Evolutionary conservation across 805 yeast species (phyloP), one percentile per base, ranked within the genome.

Genomic region (Yamadazyma scolyti): DNA sequence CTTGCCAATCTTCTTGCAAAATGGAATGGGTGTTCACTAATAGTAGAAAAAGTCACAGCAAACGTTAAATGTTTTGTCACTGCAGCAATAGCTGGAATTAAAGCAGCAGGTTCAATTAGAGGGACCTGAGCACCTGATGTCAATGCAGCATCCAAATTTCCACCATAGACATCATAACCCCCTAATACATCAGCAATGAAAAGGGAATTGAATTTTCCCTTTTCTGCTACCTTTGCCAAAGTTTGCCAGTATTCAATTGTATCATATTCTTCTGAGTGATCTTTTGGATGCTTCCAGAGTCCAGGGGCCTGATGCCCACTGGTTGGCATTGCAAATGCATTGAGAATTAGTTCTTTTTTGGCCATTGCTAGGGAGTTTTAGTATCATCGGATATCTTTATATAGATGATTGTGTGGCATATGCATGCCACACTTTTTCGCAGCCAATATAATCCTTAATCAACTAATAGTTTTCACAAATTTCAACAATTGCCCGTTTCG

Each of bases 1-100:
- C 73, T 64, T 8, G 72, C 68, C 35, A 66, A 45, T 34, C 72
- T 52, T 44, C 73, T 49, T 2, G 68, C 65, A 36, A 66, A 55
- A 34, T 58, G 62, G 31, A 52, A 60, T 0, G 73, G 73, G 17
- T 57, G 58, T 29, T 68, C 73, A 27, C 66, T 56, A 15, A 68
- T 54, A 3, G 73, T 67, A 15, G 65, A 52, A 27, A 58, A 61
- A 3, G 73, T 68, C 21, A 66, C 48, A 1, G 70, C 73, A 43
- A 68, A 65, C 1, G 61, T 44, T 19, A 68, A 36, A 16, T 56
- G 57, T 33, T 59, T 55, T 6, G 73, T 68, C 5, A 62, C 69
- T 3, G 66, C 54, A n/a, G 74, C 72, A 61, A 68, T 61, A 1
- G 65, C 68, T 3, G 60, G 38, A 6, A 65, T 52, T 6, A 54